Evolutionary conservation across 2,329 filamentous ascomycete genomes (phyloP).

Genomic region (Incumbomyces delicatus): DNA sequence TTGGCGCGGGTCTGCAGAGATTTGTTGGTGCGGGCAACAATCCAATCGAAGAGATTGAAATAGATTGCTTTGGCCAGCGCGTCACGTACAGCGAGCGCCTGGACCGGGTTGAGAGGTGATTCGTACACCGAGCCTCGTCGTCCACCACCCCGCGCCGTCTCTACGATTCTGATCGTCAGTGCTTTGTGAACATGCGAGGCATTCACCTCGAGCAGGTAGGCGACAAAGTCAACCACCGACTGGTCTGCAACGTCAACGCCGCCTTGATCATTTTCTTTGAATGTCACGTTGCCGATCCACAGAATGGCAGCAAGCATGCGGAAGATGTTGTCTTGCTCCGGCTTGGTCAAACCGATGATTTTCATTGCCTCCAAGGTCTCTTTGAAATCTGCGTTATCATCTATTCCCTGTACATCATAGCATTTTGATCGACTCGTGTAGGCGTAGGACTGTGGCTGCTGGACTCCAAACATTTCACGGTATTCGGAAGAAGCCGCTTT

Average conservation of each 20-base stretch:
- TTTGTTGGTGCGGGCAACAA: conserved; percentile 81
- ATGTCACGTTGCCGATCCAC: conserved; percentile 91
- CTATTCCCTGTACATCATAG: conserved; percentile 85
- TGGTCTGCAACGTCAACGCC: conserved; percentile 81
- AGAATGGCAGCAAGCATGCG: conserved; percentile 84
- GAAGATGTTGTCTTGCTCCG: conserved; percentile 93
- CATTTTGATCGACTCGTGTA: conserved; percentile 95
- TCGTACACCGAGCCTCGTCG: conserved; percentile 59
- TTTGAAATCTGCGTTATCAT: conserved; percentile 77
- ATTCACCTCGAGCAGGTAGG: conserved; percentile 85
- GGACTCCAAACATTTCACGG: conserved; percentile 77
- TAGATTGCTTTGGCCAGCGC: conserved; percentile 94
- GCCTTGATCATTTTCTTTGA: conserved; percentile 77
- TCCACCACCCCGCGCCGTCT: conserved; percentile 53
- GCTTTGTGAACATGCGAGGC: conserved; percentile 70
- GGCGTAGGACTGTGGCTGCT: conserved; percentile 81
- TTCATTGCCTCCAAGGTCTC: conserved; percentile 93
- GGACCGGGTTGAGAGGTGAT: conserved; percentile 73
- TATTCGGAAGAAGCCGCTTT: conserved; percentile 87
- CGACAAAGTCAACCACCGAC: conserved; percentile 87
- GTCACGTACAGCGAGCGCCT: conserved; percentile 79
- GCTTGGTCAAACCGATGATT: conserved; percentile 77
- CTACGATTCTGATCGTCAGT: conserved; percentile 79
- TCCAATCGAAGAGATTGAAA: conserved; percentile 97
- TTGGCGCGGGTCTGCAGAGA: conserved; percentile 70